These are phyloP conservation scores for Tolypocladium amazonense DNA, from an alignment of 2,329 filamentous ascomycete species.

Conservation along the genomic window DNA sequence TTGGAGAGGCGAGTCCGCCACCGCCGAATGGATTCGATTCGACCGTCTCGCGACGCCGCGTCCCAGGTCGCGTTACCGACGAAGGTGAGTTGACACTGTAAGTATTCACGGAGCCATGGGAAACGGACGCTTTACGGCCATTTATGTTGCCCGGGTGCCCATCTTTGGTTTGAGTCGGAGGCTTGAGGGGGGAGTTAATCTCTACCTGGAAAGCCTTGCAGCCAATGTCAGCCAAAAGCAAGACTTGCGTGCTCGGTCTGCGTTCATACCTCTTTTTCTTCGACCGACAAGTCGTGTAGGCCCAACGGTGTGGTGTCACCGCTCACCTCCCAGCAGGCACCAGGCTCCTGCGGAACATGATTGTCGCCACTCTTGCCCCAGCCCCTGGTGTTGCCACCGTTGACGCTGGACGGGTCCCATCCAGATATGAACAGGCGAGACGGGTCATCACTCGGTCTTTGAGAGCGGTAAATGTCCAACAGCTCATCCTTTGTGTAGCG, in stretches of 20 bases:
- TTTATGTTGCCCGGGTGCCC: constrained; percentile 48
- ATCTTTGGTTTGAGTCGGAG: constrained; percentile 64
- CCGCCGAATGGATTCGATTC: constrained; percentile 55
- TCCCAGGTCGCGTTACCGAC: constrained; percentile 57
- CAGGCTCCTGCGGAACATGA: constrained; percentile 68
- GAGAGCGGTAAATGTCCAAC: constrained; percentile 56
- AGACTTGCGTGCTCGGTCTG: constrained; percentile 1
- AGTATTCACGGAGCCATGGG: constrained; percentile 52
- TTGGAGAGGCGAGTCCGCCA: constrained; percentile 48
- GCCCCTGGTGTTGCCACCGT: constrained; percentile 49
- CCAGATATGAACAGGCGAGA: constrained; percentile 59
- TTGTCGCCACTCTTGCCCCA: constrained; percentile 74
- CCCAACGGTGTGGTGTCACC: constrained; percentile 63
- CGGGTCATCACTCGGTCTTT: constrained; percentile 40
- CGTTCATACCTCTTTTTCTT: constrained; percentile 45
- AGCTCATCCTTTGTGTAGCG: constrained; percentile 75
- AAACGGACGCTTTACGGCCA: constrained; percentile 74
- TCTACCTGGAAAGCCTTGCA: constrained; percentile 62
- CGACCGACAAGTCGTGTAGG: constrained; percentile 55
- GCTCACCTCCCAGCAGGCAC: constrained; percentile 78
- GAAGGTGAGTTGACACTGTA: constrained; percentile 68
- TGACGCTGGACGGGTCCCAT: constrained; percentile 69
- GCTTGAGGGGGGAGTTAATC: constrained; percentile 90
- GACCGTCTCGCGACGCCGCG: constrained; percentile 71
- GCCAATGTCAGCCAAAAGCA: neutral